Evolutionary conservation across 768 basidiomycete genomes (phyloP), one percentile per base, ranked within the genome.

Genomic region (Phaffia australis): DNA sequence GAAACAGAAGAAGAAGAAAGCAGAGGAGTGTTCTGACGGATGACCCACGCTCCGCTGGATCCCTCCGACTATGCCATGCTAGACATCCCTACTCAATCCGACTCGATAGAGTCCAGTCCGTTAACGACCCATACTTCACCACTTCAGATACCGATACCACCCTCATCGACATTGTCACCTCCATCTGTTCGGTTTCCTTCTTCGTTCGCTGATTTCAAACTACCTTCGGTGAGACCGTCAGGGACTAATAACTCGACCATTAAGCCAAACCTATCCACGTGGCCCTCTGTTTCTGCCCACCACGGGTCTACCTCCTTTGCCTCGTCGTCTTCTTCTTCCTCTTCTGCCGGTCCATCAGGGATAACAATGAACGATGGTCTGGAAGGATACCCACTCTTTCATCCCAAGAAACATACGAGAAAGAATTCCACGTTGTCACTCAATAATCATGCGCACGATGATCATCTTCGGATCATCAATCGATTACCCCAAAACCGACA

Each of bases 351-450:
- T 49, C 65, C 52, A 60, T 66, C 32, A 42, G 56, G 9, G 65
- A 66, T 16, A 55, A 60, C 52, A n/a, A 56, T 19, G 51, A 66
- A 16, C 46, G 46, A 11, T n/a, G 47, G 46, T 46, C 35, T 42
- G 35, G 35, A 42, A 42, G 35, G 35, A 42, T 42, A 42, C 11
- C 4, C 35, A 42, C 35, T 42, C 35, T 42, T 42, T 42, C 35
- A 42, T 42, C 35, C 35, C 11, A 42, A 42, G 4, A 42, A 11
- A 42, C 35, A 42, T 11, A 42, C 35, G 35, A 42, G 35, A 42
- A 60, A 47, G 55, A 60, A 29, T 27, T 66, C 35, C 54, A 66
- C 14, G 65, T 60, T 51, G 32, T 60, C 21, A 35, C 62, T 18
- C 55, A 54, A n/a, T 21, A 54, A 32, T 27, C 55, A 48, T 42